Percentiles rank a stretch among this genome's conserved stretches.
phyloP scores from a whole-genome alignment of 2,329 filamentous ascomycete genomes.

The Lachnellula arida region DNA sequence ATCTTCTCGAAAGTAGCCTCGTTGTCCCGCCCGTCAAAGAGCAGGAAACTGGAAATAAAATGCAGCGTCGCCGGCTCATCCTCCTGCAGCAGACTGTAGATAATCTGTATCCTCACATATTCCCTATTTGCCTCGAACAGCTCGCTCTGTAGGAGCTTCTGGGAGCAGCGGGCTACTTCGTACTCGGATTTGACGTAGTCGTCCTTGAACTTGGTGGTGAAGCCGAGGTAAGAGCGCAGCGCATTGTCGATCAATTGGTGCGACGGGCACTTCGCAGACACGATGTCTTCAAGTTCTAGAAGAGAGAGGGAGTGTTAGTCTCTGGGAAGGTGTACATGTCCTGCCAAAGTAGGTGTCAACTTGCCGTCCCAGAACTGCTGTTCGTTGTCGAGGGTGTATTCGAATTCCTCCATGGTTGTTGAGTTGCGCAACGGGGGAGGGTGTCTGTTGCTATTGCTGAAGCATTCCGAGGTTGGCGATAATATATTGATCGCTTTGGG shows the following conservation, averaged over 20 bases:
- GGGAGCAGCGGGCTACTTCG: constrained; percentile 75
- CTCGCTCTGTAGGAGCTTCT: constrained; percentile 68
- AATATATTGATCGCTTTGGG: background rate
- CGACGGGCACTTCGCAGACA: constrained; percentile 51
- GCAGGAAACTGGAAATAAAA: constrained; percentile 74
- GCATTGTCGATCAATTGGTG: constrained; percentile 76
- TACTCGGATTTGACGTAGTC: constrained; percentile 71
- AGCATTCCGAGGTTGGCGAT: constrained; percentile 21
- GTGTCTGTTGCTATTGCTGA: constrained; percentile 20
- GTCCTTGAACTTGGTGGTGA: constrained; percentile 72
- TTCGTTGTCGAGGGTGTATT: constrained; percentile 70
- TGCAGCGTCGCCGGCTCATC: constrained; percentile 78
- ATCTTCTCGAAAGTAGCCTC: constrained; percentile 80
- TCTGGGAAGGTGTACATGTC: background rate
- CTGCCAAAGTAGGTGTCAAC: constrained; percentile 21
- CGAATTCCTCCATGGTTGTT: constrained; percentile 50
- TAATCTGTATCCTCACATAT: constrained; percentile 88
- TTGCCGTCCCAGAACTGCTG: constrained; percentile 87
- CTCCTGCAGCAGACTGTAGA: constrained; percentile 87
- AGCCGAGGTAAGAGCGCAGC: constrained; percentile 75
- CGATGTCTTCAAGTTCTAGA: constrained; percentile 62
- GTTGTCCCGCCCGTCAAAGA: constrained; percentile 78
- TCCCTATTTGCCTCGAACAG: constrained; percentile 72
- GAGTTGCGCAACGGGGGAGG: background rate
- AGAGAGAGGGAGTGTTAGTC: constrained; percentile 1